Conservation (phyloP, 2,329 filamentous ascomycete species). For the Ceratocystiopsis sp. region DNA sequence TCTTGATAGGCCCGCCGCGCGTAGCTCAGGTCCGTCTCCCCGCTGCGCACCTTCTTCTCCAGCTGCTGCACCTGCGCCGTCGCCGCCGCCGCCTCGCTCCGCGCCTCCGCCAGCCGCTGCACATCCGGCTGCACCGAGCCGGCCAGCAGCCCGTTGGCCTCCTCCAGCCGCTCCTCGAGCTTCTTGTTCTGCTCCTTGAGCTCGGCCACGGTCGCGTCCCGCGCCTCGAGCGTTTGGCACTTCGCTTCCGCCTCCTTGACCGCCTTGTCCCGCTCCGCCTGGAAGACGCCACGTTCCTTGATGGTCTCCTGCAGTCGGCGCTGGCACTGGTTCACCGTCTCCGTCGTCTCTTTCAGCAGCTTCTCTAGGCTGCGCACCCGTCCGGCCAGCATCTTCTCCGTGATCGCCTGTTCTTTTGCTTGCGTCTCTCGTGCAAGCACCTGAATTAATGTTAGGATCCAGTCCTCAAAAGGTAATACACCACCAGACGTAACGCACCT, state of each 20-base stretch:
- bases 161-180: constrained; percentile 21
- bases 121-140: constrained; percentile 17
- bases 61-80: constrained; percentile 21
- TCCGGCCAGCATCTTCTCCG: constrained; percentile 14
- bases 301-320: constrained; percentile 30
- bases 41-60: constrained; percentile 20
- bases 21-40: constrained; percentile 36
- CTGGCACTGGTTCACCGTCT: constrained; percentile 27
- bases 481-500: constrained; percentile 2
- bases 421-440: constrained; percentile 20
- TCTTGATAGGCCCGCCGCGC: constrained; percentile 41
- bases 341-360: constrained; percentile 28
- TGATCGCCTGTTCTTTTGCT: constrained; percentile 15
- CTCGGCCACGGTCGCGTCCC: constrained; percentile 19
- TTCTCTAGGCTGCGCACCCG: constrained; percentile 26
- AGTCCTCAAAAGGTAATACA: neutral
- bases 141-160: constrained; percentile 17
- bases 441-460: constrained; percentile 10
- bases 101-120: constrained; percentile 23
- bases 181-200: constrained; percentile 21
- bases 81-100: constrained; percentile 22
- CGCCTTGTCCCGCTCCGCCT: constrained; percentile 25
- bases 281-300: constrained; percentile 30
- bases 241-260: constrained; percentile 19
- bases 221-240: constrained; percentile 20